Conservation (phyloP, 495 filamentous ascomycete species). For the Penicillium diatomitis region DNA sequence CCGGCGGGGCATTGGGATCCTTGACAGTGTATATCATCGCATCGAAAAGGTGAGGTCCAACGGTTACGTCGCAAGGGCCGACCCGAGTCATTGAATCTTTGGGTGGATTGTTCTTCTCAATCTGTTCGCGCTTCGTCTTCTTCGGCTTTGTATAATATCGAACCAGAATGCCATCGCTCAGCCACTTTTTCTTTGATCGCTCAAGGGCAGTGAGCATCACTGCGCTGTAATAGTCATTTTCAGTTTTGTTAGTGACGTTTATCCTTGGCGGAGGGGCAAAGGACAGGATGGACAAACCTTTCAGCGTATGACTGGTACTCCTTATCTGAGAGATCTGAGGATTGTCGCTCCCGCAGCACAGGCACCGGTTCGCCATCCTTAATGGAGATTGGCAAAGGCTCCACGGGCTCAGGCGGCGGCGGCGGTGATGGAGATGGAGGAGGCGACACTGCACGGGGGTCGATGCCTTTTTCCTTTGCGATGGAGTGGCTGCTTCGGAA, state of each 20-base stretch:
- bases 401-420: constrained; percentile 26
- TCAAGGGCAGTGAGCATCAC: constrained; percentile 75
- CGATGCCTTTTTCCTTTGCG: constrained; percentile 30
- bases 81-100: constrained; percentile 82
- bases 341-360: constrained; percentile 60
- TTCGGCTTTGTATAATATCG: constrained; percentile 89
- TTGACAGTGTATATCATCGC: constrained; percentile 79
- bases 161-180: constrained; percentile 79
- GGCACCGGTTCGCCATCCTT: constrained; percentile 65
- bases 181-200: constrained; percentile 82
- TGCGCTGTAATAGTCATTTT: constrained; percentile 43
- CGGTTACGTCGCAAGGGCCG: constrained; percentile 68
- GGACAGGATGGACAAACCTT: constrained; percentile 45
- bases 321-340: constrained; percentile 47
- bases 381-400: constrained; percentile 53
- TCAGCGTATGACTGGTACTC: constrained; percentile 79
- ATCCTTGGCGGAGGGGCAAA: neutral
- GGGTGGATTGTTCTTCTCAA: constrained; percentile 68
- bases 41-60: constrained; percentile 89
- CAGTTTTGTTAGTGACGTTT: neutral
- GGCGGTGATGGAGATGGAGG: constrained; percentile 13
- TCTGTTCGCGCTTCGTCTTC: constrained; percentile 64
- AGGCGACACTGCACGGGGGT: constrained; percentile 15
- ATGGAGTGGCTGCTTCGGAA: constrained; percentile 31
- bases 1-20: constrained; percentile 47